Base-by-base conservation (phyloP, 495 filamentous ascomycete species). In the Penicillium argentinense region DNA sequence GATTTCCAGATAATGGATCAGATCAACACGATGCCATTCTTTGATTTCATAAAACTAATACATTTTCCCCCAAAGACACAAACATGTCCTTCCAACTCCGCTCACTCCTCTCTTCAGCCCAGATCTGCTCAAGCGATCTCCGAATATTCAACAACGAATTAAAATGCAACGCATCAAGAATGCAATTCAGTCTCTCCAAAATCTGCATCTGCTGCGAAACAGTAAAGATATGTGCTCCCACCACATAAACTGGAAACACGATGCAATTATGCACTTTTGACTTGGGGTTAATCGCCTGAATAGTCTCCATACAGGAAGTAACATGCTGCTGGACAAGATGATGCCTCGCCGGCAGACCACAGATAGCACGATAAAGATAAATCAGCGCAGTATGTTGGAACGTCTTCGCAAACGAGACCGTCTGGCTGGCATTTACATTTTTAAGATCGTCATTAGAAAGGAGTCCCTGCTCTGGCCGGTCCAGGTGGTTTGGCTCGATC, bases 311-410 rank as follows among this genome's bases (percentile, higher is more conserved):
- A 12, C 49, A 57, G 5, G 32, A 53, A 4, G 48, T 45, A 0
- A 57, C 54, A 29, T 57, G 54, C 14, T 57, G 54, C 16, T 57
- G 54, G 1, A 57, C 54, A n/a, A 57, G 39, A 14, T 9, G 38
- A 28, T 57, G 54, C 1, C 54, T 36, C 9, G 54, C 38, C 3
- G 54, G 49, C 16, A 57, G 29, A 1, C 54, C 54, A 30, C 54
- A 53, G 4, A 57, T 32, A n/a, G 54, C 49, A 7, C 54, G 54
- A 34, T 57, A 57, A 3, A 57, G 30, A 21, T 53, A 57, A 25
- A 57, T 49, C 21, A 57, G 40, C 9, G 54, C 54, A 12, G 43
- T 53, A 17, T 57, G 54, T 13, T 57, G 54, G 9, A 57, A 57
- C 4, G 54, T 45, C 9, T 49, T 29, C 5, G 54, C 53, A 38